These are phyloP conservation scores for Colletotrichum caudatum DNA, from an alignment of 2,329 filamentous ascomycete genomes.

Conservation along the genomic window DNA sequence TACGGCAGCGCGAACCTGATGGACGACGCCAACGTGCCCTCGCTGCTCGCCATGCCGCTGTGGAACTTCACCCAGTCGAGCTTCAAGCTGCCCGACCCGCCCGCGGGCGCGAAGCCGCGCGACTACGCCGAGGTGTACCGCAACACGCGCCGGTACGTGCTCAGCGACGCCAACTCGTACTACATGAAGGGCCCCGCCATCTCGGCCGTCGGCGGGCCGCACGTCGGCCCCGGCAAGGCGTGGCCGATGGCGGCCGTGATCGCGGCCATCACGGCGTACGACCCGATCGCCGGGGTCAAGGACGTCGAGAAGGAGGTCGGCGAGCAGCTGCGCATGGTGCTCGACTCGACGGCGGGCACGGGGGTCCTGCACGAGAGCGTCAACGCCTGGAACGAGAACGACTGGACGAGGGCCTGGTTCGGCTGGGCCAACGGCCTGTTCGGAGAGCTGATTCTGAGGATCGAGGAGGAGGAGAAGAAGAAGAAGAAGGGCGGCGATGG, in stretches of 20 bases:
- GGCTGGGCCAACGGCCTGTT: conserved; percentile 59
- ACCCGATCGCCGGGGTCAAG: conserved; percentile 43
- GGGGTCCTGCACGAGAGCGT: conserved; percentile 64
- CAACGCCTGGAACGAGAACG: conserved; percentile 54
- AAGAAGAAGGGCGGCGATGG: background rate
- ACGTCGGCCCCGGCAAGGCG: conserved; percentile 70
- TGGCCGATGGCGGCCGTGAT: conserved; percentile 70
- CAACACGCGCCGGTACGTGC: conserved; percentile 83
- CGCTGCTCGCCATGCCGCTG: conserved; percentile 73
- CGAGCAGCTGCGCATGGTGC: conserved; percentile 52
- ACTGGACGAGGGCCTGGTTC: conserved; percentile 61
- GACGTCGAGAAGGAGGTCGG: conserved; percentile 52
- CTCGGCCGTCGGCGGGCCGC: conserved; percentile 77
- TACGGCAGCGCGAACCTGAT: conserved; percentile 75
- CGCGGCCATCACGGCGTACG: conserved; percentile 61
- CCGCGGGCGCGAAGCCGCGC: conserved; percentile 50
- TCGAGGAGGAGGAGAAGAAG: conserved; percentile 37
- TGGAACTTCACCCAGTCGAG: conserved; percentile 62
- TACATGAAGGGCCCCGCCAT: conserved; percentile 76
- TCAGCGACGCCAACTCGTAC: conserved; percentile 83
- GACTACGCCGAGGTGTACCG: conserved; percentile 75
- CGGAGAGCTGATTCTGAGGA: conserved; percentile 55
- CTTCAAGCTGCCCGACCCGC: conserved; percentile 24
- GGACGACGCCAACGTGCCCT: conserved; percentile 80
- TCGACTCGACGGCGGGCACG: conserved; percentile 55